phyloP scores from a whole-genome alignment of 2,329 filamentous ascomycete genomes.

The Capronia coronata region DNA sequence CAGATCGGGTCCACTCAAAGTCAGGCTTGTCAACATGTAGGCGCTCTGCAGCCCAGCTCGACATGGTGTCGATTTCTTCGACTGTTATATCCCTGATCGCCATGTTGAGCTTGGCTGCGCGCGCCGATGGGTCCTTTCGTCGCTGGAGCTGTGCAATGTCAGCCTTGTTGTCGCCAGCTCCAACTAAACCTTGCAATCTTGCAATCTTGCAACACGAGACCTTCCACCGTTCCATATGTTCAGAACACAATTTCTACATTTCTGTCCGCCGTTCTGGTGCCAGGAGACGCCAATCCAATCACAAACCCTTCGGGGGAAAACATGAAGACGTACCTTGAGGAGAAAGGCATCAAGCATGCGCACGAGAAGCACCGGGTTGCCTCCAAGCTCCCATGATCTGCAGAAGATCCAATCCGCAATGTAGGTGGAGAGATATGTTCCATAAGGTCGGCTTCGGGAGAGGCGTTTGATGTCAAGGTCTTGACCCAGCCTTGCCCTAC shows the following conservation, averaged over 20 bases:
- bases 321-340: background rate
- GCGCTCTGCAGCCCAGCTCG: background rate
- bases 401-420: background rate
- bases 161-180: background rate
- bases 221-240: no score
- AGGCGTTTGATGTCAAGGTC: background rate
- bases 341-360: constrained; percentile 1
- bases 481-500: background rate
- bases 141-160: background rate
- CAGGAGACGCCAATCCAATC: no score
- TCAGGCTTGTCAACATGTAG: background rate
- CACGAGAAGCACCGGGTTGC: background rate
- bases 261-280: no score
- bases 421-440: background rate
- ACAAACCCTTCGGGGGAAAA: no score
- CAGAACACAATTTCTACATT: no score
- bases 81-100: background rate
- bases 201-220: background rate
- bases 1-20: background rate
- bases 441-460: constrained; percentile 1
- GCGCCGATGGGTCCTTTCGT: background rate
- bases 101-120: background rate
- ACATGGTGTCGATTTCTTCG: constrained; percentile 1
- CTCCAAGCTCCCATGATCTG: background rate
- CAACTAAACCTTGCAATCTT: background rate